Base-by-base conservation (phyloP, 176 grass and related monocot genomes). In the Oryza glaberrima region DNA sequence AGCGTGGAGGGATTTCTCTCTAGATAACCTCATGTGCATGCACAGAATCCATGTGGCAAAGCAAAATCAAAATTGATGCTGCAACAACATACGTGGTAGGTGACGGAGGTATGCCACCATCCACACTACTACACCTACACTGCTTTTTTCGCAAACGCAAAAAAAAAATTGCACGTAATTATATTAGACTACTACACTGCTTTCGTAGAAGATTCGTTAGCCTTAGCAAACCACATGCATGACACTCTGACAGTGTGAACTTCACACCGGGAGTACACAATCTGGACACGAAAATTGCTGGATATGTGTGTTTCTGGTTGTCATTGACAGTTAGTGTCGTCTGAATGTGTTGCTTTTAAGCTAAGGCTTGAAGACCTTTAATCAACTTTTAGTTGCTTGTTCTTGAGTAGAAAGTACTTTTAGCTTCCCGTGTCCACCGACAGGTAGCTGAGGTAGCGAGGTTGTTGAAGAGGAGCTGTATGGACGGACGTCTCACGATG, bases 321-420 rank as follows among this genome's bases (percentile, higher is more conserved):
- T 81, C 80, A 17, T 75, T 65, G 38, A 28, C 63, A 44, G 48
- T 51, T 51, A 23, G 14, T 40, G 12, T 41, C 11, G 47, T 34
- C 54, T 47, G 34, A 46, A 13, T 58, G 79, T 13, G 4, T 87
- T 87, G 76, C 80, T 87, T 90, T 44, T 35, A 79, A 65, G 80
- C 75, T 11, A 87, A 70, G 49, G 63, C 38, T 48, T 56, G 73
- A 4, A 3, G 14, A 17, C 69, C 30, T 10, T 44, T 36, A 0
- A 43, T 69, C 11, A 30, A 28, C 60, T 30, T 78, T 78, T 65
- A 66, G 60, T 17, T 78, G 73, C 73, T 76, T 40, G 36, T 63
- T 63, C 58, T 63, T 63, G n/a, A 63, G 9, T 11, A 11, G 58
- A 23, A 63, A 63, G 9, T 73, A 69, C 68, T 86, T 86, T 51